These are phyloP conservation scores for Yarrowia osloensis DNA, from an alignment of 805 yeast genomes.

Conservation along the genomic window DNA sequence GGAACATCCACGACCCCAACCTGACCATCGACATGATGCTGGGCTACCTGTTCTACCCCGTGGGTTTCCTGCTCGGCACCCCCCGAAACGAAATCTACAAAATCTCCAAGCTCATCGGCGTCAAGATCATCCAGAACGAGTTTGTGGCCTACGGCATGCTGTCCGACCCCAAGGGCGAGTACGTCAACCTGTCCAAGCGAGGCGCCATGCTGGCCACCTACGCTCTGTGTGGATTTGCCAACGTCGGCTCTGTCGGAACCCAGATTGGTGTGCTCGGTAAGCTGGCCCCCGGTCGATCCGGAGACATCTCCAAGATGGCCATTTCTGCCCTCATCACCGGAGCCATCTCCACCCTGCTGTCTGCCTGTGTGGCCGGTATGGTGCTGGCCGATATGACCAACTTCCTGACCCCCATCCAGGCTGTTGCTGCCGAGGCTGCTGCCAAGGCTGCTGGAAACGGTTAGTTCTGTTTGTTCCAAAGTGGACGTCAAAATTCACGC, in stretches of 20 bases:
- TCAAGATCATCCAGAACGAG: constrained; percentile 63
- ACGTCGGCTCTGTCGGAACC: constrained; percentile 62
- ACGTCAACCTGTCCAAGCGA: constrained; percentile 52
- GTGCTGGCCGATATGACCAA: constrained; percentile 52
- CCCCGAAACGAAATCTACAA: constrained; percentile 55
- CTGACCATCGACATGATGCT: constrained; percentile 58
- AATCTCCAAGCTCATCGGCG: constrained; percentile 55
- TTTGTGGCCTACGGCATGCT: constrained; percentile 54
- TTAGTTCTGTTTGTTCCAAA: background rate
- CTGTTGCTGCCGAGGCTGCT: constrained; percentile 19
- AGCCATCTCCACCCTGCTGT: constrained; percentile 53
- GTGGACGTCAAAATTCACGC: background rate
- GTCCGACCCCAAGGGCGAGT: constrained; percentile 46
- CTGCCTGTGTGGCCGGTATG: constrained; percentile 67
- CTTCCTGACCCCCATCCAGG: constrained; percentile 30
- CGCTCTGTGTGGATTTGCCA: constrained; percentile 64
- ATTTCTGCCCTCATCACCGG: constrained; percentile 56
- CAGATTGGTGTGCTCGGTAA: constrained; percentile 61
- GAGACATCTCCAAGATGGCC: constrained; percentile 51
- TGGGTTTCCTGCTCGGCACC: constrained; percentile 59
- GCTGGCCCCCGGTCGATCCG: constrained; percentile 54
- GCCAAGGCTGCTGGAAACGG: constrained; percentile 16
- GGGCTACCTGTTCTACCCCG: constrained; percentile 61
- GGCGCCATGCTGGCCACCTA: constrained; percentile 60
- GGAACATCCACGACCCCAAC: constrained; percentile 53